Evolutionary conservation across 495 filamentous ascomycete species (phyloP), one percentile per base, ranked within the genome.

Genomic region (Penicillium verhagenii): DNA sequence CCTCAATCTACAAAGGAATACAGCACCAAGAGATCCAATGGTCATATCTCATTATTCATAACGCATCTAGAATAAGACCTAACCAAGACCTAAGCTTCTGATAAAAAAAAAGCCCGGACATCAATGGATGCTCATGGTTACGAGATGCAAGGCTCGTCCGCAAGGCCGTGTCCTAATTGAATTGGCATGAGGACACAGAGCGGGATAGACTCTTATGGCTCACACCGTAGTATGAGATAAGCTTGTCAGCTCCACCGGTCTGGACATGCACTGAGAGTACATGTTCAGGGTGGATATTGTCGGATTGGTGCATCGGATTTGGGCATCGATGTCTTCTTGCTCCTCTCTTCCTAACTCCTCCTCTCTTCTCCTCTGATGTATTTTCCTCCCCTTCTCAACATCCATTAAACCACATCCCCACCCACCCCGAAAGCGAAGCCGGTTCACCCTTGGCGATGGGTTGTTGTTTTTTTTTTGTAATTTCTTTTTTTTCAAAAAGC

Each of bases 401-500:
- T 29, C 46, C 24, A 61, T 55, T n/a, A n/a, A n/a, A n/a, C n/a
- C n/a, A n/a, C 58, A 51, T 55, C 64, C 61, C 55, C 61, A 55
- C 58, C 64, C 57, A 37, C 20, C 29, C 61, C 39, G 52, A 52
- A 45, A 46, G 59, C 16, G 59, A 65, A 60, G 44, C 64, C 64
- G 50, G 46, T 59, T 58, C 61, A 58, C 58, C 61, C 58, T 23
- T 59, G 56, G 64, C 47, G 28, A 10, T 47, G 58, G 61, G 61
- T 28, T 56, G 47, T 65, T 70, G 71, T 66, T 63, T 58, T 43
- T 50, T 25, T 57, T 64, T 61, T 56, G 58, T 40, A 53, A 19
- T 31, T 49, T 53, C 42, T 56, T 47, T 44, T 52, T 53, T 52
- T 26, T 23, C 19, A 14, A 53, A 53, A 50, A 63, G 44, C 56